Percentiles rank a stretch among this genome's conserved stretches.
Conservation (phyloP, 1,284 basidiomycete genomes). For the Stygiomarasmius scandens region DNA sequence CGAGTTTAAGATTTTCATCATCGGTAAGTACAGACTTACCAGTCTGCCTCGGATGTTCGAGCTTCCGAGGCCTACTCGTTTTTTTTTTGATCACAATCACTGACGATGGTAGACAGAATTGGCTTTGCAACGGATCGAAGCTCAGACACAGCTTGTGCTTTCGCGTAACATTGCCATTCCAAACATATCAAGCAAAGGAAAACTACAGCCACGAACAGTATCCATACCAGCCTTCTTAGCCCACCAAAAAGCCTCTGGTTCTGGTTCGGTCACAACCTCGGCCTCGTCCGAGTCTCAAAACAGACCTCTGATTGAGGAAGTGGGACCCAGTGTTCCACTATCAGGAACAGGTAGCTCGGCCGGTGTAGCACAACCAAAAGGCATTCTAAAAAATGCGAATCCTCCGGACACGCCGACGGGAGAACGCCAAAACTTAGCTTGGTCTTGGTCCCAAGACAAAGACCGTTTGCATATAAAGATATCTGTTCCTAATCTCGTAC, state of each 20-base stretch:
- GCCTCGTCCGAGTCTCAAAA: constrained; percentile 4
- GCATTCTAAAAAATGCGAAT: constrained; percentile 36
- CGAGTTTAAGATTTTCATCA: constrained; percentile 68
- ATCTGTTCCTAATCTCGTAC: constrained; percentile 13
- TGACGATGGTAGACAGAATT: constrained; percentile 48
- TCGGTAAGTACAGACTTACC: no score
- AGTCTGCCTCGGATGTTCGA: no score
- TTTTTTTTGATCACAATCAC: not conserved
- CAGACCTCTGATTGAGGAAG: constrained; percentile 46
- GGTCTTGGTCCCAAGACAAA: constrained; percentile 16
- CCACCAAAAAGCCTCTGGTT: constrained; percentile 16
- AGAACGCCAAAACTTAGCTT: not conserved
- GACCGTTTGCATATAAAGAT: constrained; percentile 12
- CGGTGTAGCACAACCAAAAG: constrained; percentile 28
- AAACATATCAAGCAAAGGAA: constrained; percentile 73
- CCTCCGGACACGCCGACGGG: not conserved
- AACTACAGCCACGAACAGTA: constrained; percentile 56
- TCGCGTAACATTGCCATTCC: constrained; percentile 68
- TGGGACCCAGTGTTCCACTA: not conserved
- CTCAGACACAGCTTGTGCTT: constrained; percentile 54
- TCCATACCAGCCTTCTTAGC: constrained; percentile 51
- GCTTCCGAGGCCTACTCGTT: not conserved
- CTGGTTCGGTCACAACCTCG: constrained; percentile 16
- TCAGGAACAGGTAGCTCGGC: not conserved
- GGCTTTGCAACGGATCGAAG: constrained; percentile 67